phyloP scores from a whole-genome alignment of 208 protist species.

The Crithidia sp. region DNA sequence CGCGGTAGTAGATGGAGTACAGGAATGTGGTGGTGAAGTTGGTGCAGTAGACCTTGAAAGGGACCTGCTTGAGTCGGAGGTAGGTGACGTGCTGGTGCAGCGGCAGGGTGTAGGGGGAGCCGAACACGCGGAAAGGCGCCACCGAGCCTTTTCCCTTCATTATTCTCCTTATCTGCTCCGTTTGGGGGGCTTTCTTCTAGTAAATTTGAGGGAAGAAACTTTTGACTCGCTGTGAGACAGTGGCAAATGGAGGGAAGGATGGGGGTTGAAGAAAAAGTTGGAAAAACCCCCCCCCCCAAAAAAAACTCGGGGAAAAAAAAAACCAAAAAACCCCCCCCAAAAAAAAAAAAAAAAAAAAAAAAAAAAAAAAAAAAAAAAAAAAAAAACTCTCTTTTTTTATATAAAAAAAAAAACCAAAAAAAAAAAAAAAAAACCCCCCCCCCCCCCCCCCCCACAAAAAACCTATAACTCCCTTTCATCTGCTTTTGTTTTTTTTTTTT shows the following conservation, averaged over 20 bases:
- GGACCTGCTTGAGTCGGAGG: slow-evolving; percentile 79
- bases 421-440: too few species aligned
- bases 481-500: slow-evolving; percentile 1
- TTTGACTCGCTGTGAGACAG: too few species aligned
- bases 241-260: too few species aligned
- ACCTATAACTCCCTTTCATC: background rate
- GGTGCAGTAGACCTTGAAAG: slow-evolving; percentile 86
- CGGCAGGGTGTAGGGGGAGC: slow-evolving; percentile 71
- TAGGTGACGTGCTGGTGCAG: slow-evolving; percentile 87
- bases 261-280: too few species aligned
- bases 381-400: too few species aligned
- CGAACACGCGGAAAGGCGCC: slow-evolving; percentile 76
- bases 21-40: slow-evolving; percentile 76
- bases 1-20: slow-evolving; percentile 69
- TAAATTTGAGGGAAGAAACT: background rate
- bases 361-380: too few species aligned
- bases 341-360: too few species aligned
- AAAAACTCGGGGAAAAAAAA: too few species aligned
- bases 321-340: too few species aligned
- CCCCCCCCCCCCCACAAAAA: too few species aligned
- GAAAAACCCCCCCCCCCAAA: too few species aligned
- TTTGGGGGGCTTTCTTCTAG: background rate
- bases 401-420: too few species aligned
- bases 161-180: background rate
- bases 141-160: slow-evolving; percentile 12